Evolutionary conservation across 1,139 yeast genomes (phyloP).

Genomic region (Suhomyces choctaworum): DNA sequence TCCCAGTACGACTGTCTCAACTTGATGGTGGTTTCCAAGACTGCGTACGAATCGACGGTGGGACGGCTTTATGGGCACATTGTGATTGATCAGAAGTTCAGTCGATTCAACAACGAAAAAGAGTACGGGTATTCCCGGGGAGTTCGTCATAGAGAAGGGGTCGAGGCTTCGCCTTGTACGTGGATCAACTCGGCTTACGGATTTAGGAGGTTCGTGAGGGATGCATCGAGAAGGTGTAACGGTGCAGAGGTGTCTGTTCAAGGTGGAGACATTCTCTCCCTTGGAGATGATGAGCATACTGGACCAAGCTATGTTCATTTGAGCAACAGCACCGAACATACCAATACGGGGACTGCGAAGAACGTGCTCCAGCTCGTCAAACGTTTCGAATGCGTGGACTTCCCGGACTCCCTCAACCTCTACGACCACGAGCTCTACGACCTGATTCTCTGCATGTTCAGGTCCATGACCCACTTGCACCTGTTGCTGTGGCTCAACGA

Average conservation of each 20-base stretch:
- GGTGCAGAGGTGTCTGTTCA: too few species aligned
- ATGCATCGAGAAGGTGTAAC: neutral
- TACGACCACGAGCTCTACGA: constrained; percentile 29
- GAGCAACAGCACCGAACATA: too few species aligned
- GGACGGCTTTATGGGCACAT: constrained; percentile 40
- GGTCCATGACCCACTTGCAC: constrained; percentile 20
- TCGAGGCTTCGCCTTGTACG: constrained; percentile 20
- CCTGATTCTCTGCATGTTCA: constrained; percentile 23
- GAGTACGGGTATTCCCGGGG: constrained; percentile 16
- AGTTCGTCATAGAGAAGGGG: constrained; percentile 1
- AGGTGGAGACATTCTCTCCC: neutral
- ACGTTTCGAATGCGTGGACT: constrained; percentile 26
- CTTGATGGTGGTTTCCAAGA: constrained; percentile 32
- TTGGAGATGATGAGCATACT: too few species aligned
- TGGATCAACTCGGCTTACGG: constrained; percentile 38
- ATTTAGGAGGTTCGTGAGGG: constrained; percentile 31
- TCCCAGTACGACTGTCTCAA: constrained; percentile 44
- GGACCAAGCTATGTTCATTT: too few species aligned
- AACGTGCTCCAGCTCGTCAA: constrained; percentile 11
- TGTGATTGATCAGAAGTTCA: constrained; percentile 39
- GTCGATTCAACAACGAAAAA: constrained; percentile 37
- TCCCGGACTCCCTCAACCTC: constrained; percentile 40
- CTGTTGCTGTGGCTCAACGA: constrained; percentile 38
- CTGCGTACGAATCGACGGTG: constrained; percentile 31
- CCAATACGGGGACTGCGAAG: too few species aligned